phyloP scores from a whole-genome alignment of 2,329 filamentous ascomycete genomes.

The Fusarium beomiforme region DNA sequence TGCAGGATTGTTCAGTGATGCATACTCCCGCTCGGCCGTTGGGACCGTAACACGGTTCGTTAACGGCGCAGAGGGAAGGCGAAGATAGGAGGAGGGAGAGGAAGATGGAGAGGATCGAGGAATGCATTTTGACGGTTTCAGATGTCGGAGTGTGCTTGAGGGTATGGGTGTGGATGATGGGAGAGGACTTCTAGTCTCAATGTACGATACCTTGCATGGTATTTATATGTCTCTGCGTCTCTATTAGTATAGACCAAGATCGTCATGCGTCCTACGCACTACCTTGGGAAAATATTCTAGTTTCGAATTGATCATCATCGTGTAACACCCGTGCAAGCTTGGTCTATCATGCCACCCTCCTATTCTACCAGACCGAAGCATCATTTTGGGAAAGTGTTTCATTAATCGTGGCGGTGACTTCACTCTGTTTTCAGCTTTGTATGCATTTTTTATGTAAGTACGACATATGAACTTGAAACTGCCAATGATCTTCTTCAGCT shows the following conservation, averaged over 20 bases:
- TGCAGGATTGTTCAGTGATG: conserved; percentile 50
- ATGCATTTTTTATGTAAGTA: background rate
- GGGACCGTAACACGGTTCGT: conserved; percentile 48
- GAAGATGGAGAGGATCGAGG: conserved; percentile 8
- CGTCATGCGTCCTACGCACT: background rate
- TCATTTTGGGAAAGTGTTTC: background rate
- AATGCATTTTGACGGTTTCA: conserved; percentile 32
- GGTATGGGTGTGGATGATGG: background rate
- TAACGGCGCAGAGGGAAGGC: conserved; percentile 39
- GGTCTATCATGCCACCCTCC: background rate
- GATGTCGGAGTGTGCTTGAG: background rate
- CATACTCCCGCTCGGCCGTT: conserved; percentile 49
- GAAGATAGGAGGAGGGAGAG: conserved; percentile 27
- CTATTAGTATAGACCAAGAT: background rate
- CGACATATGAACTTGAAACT: conserved; percentile 1
- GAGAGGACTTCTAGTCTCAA: background rate
- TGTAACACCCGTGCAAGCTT: background rate
- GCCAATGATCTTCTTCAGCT: conserved; percentile 33
- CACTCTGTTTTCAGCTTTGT: conserved; percentile 22
- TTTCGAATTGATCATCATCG: conserved; percentile 25
- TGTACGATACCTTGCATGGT: conserved; percentile 2
- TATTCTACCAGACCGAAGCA: background rate
- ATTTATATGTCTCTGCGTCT: background rate
- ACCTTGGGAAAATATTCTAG: background rate
- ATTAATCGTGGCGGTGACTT: background rate